phyloP scores from a whole-genome alignment of 129 eudicot species.

The Flaveria brownii region DNA sequence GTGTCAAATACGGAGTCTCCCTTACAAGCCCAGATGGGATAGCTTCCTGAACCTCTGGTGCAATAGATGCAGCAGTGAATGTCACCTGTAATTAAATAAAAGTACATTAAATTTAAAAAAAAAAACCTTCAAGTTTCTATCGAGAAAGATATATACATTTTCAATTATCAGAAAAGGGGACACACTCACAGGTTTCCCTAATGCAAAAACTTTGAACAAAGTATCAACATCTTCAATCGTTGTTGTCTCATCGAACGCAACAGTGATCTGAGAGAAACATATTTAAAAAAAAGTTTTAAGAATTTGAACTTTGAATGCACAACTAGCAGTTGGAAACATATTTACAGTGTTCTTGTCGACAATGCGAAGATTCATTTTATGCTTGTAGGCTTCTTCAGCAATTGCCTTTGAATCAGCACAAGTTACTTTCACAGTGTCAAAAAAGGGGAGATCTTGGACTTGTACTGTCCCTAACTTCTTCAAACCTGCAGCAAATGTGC shows the following conservation, averaged over 20 bases:
- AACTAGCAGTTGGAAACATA: neutral
- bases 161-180: neutral
- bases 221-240: slow-evolving; percentile 90
- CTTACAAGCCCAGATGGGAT: slow-evolving; percentile 82
- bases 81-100: slow-evolving; percentile 49
- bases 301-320: neutral
- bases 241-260: slow-evolving; percentile 91
- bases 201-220: slow-evolving; percentile 73
- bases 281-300: neutral
- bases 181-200: slow-evolving; percentile 72
- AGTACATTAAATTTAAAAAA: slow-evolving; percentile 4
- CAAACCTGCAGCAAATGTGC: slow-evolving; percentile 73
- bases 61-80: slow-evolving; percentile 83
- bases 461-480: slow-evolving; percentile 85
- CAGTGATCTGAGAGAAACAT: slow-evolving; percentile 62
- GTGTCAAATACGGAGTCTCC: slow-evolving; percentile 73
- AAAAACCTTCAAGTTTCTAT: slow-evolving; percentile 4
- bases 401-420: slow-evolving; percentile 68
- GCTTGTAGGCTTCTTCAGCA: slow-evolving; percentile 78
- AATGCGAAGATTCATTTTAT: slow-evolving; percentile 72
- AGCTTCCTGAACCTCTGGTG: slow-evolving; percentile 66
- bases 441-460: slow-evolving; percentile 80
- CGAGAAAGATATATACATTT: neutral
- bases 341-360: slow-evolving; percentile 82
- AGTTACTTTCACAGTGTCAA: slow-evolving; percentile 89